Evolutionary conservation across 176 grass and related monocot genomes (phyloP).

Genomic region (Tillandsia fasciculata): DNA sequence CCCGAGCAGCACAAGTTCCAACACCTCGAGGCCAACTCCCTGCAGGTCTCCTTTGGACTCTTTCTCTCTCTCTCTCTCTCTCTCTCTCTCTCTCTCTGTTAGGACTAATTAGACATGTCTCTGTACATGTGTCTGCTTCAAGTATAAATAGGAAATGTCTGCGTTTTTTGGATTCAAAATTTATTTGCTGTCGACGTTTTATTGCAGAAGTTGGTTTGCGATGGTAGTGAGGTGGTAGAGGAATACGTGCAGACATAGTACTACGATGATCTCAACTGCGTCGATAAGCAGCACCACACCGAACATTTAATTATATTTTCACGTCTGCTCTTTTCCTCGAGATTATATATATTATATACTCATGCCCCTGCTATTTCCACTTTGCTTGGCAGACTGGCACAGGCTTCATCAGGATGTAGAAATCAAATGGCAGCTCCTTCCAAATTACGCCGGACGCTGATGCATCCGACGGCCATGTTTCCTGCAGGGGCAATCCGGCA

Average conservation of each 20-base stretch:
- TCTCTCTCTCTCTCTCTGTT: neutral
- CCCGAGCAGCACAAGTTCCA: conserved; percentile 59
- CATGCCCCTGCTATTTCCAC: neutral
- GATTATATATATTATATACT: neutral
- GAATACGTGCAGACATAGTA: conserved; percentile 84
- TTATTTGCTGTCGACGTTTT: neutral
- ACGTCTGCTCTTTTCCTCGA: neutral
- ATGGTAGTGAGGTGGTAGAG: conserved; percentile 40
- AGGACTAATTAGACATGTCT: neutral
- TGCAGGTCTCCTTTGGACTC: conserved; percentile 15
- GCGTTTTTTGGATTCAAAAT: neutral
- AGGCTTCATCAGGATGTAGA: conserved; percentile 84
- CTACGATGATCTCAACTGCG: conserved; percentile 60
- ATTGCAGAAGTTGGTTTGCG: conserved; percentile 41
- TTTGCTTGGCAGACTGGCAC: conserved; percentile 54
- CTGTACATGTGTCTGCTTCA: no score
- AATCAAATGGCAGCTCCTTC: conserved; percentile 24
- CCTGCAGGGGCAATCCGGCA: conserved; percentile 56
- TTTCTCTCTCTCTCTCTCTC: neutral
- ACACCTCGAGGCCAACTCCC: conserved; percentile 43
- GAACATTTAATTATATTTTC: conserved; percentile 8
- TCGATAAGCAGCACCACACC: conserved; percentile 86
- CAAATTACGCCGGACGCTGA: conserved; percentile 20
- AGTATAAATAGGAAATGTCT: neutral
- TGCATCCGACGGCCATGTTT: conserved; percentile 29